Base-by-base conservation (phyloP, 2,329 filamentous ascomycete species). In the Aureobasidium subglaciale region DNA sequence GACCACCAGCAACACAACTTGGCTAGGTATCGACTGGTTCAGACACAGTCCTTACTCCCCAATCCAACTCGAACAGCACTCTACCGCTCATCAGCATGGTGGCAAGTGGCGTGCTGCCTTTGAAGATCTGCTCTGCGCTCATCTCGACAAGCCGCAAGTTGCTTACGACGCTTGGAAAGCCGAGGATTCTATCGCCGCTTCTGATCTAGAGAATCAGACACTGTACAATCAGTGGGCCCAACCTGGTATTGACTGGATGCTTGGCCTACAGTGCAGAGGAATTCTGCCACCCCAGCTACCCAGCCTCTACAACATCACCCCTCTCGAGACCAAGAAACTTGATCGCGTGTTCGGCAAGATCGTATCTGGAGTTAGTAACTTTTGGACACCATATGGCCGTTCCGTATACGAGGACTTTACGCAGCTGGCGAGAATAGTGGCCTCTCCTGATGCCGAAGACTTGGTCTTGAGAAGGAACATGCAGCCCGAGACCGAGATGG, bases 31-130 rank as follows among this genome's bases (percentile, higher is more conserved):
- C 10, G 62, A 64, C 37, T 70, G 68, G 68, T 70, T 70, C 63
- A 66, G 65, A 56, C 58, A 62, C 10, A 78, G 72, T 59, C 70
- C 73, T 0, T 83, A 84, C 64, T 83, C 80, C 1, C 80, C 80
- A 0, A 63, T 78, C n/a, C 67, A 73, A 16, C 66, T 83, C 1
- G 79, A 82, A 61, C 67, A 70, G n/a, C 69, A 78, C 58, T 64
- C 68, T 37, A 34, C 66, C 58, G 46, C 72, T 62, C 59, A 58
- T 15, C 49, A 66, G 41, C 55, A 69, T 56, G 67, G 71, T 60
- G 60, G 69, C 45, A 71, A 72, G 29, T 83, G 80, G 80, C 73
- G 78, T 15, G 75, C 78, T 49, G 81, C 81, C 0, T 84, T 82
- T 60, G 80, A 83, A 61, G 81, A 85, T 61, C 71, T 84, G 9